phyloP scores from a whole-genome alignment of 1,139 yeast genomes.

The Candida sojae region DNA sequence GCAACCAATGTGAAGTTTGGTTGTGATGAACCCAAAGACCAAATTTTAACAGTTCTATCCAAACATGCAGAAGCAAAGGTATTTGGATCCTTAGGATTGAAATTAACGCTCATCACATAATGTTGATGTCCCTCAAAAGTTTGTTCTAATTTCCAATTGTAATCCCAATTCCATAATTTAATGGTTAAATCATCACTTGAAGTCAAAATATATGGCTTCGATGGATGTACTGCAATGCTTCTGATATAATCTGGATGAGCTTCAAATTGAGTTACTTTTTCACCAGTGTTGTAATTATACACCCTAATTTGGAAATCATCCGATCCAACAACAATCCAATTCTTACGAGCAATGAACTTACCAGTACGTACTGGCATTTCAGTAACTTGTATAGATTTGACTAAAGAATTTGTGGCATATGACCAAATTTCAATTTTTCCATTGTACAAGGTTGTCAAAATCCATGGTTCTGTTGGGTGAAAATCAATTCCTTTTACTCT shows the following conservation, averaged over 20 bases:
- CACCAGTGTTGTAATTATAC: conserved; percentile 93
- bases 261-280: conserved; percentile 90
- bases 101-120: conserved; percentile 90
- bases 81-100: conserved; percentile 96
- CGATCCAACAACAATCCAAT: conserved; percentile 95
- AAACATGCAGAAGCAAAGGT: conserved; percentile 97
- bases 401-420: conserved; percentile 68
- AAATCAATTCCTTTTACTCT: conserved; percentile 97
- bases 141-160: conserved; percentile 86
- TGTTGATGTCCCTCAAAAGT: conserved; percentile 95
- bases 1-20: conserved; percentile 93
- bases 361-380: conserved; percentile 97
- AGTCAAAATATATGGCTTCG: conserved; percentile 84
- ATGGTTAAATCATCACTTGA: conserved; percentile 91
- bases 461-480: conserved; percentile 98
- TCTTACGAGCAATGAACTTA: conserved; percentile 90
- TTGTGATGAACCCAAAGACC: conserved; percentile 89
- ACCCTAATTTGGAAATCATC: conserved; percentile 95
- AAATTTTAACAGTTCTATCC: conserved; percentile 93
- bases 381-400: conserved; percentile 71
- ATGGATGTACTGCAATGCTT: conserved; percentile 90
- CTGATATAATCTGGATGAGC: conserved; percentile 98
- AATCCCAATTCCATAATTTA: conserved; percentile 97
- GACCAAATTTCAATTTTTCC: conserved; percentile 93
- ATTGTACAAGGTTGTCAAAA: conserved; percentile 79